Conservation (phyloP, 192 early-diverging fungal species). For the Powellomyces hirtus region DNA sequence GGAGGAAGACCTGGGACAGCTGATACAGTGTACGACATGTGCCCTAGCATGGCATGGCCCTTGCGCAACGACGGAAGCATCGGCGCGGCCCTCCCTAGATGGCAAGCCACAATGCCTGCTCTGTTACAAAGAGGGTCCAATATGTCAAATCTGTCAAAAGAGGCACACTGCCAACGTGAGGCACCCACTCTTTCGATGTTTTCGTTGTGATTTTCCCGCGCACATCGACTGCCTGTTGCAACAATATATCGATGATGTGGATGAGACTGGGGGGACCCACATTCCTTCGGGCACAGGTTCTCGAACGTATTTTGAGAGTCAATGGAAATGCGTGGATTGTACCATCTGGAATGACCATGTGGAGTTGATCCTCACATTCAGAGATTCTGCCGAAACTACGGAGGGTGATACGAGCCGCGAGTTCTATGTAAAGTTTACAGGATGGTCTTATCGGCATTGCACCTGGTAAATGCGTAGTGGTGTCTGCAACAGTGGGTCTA, state of each 20-base stretch:
- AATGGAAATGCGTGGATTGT: slow-evolving; percentile 46
- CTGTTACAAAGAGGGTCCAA: slow-evolving; percentile 1
- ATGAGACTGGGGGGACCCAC: not conserved
- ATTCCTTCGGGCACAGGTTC: not conserved
- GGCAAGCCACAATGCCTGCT: not conserved
- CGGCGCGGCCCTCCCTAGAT: not conserved
- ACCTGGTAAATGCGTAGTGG: slow-evolving; percentile 26
- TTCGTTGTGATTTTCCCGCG: slow-evolving; percentile 13
- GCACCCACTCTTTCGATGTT: slow-evolving; percentile 22
- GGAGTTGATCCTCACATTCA: slow-evolving; percentile 21
- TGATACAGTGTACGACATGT: slow-evolving; percentile 18
- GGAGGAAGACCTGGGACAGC: slow-evolving; percentile 20
- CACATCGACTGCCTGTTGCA: slow-evolving; percentile 25
- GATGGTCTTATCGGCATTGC: slow-evolving; percentile 33
- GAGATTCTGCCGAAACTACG: slow-evolving; percentile 9
- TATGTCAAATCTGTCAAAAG: slow-evolving; percentile 5
- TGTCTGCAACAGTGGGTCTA: not conserved
- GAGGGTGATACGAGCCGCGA: slow-evolving; percentile 20
- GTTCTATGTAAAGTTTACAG: slow-evolving; percentile 45
- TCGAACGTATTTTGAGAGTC: not conserved
- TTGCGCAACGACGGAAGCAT: not conserved
- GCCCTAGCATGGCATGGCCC: slow-evolving; percentile 8
- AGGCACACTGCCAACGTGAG: not conserved
- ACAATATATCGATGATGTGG: slow-evolving; percentile 11
- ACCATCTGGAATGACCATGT: slow-evolving; percentile 26